Percentiles rank a stretch among this genome's conserved stretches.
These are phyloP conservation scores for Daldinia sp. DNA, from an alignment of 2,329 filamentous ascomycete genomes.

Conservation along the genomic window DNA sequence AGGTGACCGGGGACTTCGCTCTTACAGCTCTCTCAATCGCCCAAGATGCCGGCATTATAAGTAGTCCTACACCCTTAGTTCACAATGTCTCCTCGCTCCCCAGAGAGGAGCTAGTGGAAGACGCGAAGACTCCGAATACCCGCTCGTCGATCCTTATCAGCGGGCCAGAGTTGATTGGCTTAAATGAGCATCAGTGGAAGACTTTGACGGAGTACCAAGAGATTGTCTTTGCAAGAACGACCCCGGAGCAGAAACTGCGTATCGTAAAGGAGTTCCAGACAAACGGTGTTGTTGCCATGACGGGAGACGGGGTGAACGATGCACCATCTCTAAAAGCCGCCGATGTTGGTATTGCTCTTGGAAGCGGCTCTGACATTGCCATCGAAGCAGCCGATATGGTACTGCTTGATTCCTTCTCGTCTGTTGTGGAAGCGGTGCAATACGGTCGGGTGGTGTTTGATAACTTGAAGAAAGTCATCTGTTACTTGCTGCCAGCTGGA, in stretches of 20 bases:
- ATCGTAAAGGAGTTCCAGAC: constrained; percentile 81
- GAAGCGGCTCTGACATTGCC: constrained; percentile 84
- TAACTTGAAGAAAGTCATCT: constrained; percentile 81
- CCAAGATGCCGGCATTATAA: constrained; percentile 77
- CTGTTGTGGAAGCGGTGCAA: constrained; percentile 77
- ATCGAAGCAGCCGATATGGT: constrained; percentile 86
- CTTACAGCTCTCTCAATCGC: constrained; percentile 81
- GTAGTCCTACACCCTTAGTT: constrained; percentile 60
- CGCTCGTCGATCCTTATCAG: constrained; percentile 70
- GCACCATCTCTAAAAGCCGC: constrained; percentile 83
- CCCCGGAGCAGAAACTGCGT: constrained; percentile 81
- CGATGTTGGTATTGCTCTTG: constrained; percentile 86
- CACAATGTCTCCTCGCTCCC: constrained; percentile 67
- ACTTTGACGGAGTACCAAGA: constrained; percentile 74
- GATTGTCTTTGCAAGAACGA: constrained; percentile 81
- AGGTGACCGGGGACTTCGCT: constrained; percentile 81
- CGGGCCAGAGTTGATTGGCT: constrained; percentile 72
- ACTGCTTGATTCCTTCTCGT: constrained; percentile 79
- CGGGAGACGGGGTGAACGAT: constrained; percentile 90
- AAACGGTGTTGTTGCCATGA: constrained; percentile 80
- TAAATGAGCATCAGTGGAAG: constrained; percentile 78
- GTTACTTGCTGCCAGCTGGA: constrained; percentile 79
- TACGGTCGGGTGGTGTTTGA: constrained; percentile 83
- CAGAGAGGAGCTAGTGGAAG: constrained; percentile 48
- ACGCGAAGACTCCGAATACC: constrained; percentile 44